A percentile compares a stretch with the other conserved stretches of the same genome.
Conservation (phyloP, 768 basidiomycete species). For the Boletus sp. region DNA sequence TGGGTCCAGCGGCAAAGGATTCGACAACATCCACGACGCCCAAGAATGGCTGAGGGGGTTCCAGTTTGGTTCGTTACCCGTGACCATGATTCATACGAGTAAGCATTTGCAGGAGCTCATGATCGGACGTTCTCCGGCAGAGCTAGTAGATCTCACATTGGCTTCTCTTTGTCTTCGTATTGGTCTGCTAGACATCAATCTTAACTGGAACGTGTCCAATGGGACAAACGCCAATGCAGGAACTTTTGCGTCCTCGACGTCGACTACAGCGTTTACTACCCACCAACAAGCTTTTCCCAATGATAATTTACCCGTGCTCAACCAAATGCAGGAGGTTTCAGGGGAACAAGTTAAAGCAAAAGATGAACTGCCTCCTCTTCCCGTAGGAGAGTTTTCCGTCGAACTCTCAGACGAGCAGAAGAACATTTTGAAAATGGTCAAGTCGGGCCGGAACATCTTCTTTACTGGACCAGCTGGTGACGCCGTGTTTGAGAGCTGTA, state of each 20-base stretch:
- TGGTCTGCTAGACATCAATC: slow-evolving; percentile 14
- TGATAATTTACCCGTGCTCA: neutral
- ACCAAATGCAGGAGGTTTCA: neutral
- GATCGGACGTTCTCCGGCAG: neutral
- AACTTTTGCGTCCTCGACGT: slow-evolving; percentile 1
- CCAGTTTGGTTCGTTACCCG: slow-evolving; percentile 9
- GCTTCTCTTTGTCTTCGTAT: neutral
- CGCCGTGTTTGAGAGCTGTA: neutral
- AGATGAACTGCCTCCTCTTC: neutral
- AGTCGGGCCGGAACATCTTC: slow-evolving; percentile 58
- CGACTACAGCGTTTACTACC: neutral
- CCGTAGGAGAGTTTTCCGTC: slow-evolving; percentile 7
- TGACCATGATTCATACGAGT: slow-evolving; percentile 18
- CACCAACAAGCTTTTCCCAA: neutral
- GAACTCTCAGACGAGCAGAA: slow-evolving; percentile 40
- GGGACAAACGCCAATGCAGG: slow-evolving; percentile 1
- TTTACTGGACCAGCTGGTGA: slow-evolving; percentile 74
- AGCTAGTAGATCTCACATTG: neutral
- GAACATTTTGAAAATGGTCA: slow-evolving; percentile 42
- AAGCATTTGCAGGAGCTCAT: slow-evolving; percentile 1
- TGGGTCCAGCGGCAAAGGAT: slow-evolving; percentile 32
- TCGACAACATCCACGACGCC: slow-evolving; percentile 29
- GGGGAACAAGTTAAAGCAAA: neutral
- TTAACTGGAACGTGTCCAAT: slow-evolving; percentile 16
- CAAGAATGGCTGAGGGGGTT: slow-evolving; percentile 21